Evolutionary conservation across 1,139 yeast species (phyloP), one percentile per base, ranked within the genome.

Genomic region (Groenewaldozyma sp.): DNA sequence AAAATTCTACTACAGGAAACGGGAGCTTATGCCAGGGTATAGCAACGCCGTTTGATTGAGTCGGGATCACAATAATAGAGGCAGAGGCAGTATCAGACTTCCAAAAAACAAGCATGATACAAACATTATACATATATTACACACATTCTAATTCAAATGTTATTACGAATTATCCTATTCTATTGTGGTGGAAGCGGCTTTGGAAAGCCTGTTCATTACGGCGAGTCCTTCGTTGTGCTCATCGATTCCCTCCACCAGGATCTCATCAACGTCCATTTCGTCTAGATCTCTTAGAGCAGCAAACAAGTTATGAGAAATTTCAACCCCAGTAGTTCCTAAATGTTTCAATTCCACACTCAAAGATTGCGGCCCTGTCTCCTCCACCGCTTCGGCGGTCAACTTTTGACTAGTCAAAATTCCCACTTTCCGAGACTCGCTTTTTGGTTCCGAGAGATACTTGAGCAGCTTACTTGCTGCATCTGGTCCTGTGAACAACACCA

Each of bases 161-260:
- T 9, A 13, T 6, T 7, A 22, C 11, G 7, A 7, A n/a, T 16
- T 18, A 4, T 24, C 14, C 14, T 14, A n/a, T 6, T 31, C 36
- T 16, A 45, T 35, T 17, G 48, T 31, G 39, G 71, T 74, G 3
- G 73, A 64, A 0, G 98, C 94, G 2, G 98, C 98, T 58, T 91
- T 91, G 37, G 73, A 68, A 31, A 91, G 67, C 49, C 98, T 65
- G 58, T 91, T 91, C 96, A 91, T 88, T 33, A 91, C 80, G 0
- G 98, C 98, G 41, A 88, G 67, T 0, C 98, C 98, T 54, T 87
- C 93, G 40, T 80, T 69, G 0, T 66, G 59, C 48, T 79, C 84
- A 20, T 68, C 73, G 3, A 84, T 71, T 0, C 91, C 91, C 54
- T 84, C 86, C 0, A 84, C 84, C 35, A 87, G 64, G 5, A 87